Evolutionary conservation across 306 rosid genomes (phyloP).

Genomic region (Cicer bijugum): DNA sequence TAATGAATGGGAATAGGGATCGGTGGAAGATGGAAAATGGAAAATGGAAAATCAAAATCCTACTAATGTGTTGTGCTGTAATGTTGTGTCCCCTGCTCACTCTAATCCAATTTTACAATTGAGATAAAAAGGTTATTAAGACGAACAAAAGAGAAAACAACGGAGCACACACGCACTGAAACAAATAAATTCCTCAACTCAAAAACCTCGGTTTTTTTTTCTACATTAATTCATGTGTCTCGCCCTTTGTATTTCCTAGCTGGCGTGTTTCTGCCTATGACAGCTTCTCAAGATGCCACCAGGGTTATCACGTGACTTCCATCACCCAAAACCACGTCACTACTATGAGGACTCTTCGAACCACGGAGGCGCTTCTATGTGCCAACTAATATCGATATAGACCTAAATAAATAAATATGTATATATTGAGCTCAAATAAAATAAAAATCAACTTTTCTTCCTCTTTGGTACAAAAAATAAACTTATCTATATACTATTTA

Average conservation of each 20-base stretch:
- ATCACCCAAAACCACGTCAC: neutral
- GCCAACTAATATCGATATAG: neutral
- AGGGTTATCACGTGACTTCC: no score
- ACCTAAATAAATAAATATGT: no score
- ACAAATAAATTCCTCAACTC: neutral
- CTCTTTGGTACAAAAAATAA: no score
- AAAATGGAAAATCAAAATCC: neutral
- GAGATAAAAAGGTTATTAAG: neutral
- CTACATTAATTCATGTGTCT: neutral
- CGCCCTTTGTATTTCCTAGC: constrained; percentile 14
- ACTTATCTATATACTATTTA: no score
- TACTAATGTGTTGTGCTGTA: neutral
- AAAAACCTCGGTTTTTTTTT: neutral
- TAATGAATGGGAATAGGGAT: constrained; percentile 26
- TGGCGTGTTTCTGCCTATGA: constrained; percentile 41
- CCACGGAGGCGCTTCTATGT: neutral
- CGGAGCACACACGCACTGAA: constrained; percentile 3
- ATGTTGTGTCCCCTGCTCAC: neutral
- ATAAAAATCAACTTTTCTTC: no score
- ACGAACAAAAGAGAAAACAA: neutral
- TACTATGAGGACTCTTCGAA: neutral
- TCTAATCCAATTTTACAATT: neutral
- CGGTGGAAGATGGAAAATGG: neutral
- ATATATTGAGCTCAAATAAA: no score
- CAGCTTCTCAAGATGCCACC: neutral